phyloP scores from a whole-genome alignment of 2,329 filamentous ascomycete genomes.

The Madurella fahalii region DNA sequence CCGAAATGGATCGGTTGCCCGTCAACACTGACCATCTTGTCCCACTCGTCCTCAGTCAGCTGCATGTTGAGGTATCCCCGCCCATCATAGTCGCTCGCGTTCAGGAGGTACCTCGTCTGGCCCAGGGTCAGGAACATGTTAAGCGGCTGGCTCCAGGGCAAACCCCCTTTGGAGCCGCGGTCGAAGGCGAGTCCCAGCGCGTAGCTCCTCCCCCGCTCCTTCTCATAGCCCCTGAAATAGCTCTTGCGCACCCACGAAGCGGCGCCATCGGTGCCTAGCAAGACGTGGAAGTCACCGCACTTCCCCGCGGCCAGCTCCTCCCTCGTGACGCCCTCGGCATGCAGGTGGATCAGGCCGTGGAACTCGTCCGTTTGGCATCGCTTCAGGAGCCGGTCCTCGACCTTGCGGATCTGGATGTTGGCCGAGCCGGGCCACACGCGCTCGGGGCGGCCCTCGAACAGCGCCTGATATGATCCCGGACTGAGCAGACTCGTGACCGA shows the following conservation, averaged over 20 bases:
- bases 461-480: slow-evolving; percentile 27
- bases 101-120: slow-evolving; percentile 35
- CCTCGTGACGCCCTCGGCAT: slow-evolving; percentile 30
- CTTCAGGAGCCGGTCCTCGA: slow-evolving; percentile 35
- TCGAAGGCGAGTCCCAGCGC: slow-evolving; percentile 35
- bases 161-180: slow-evolving; percentile 26
- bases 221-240: slow-evolving; percentile 34
- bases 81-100: slow-evolving; percentile 34
- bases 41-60: slow-evolving; percentile 35
- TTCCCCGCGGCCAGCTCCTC: slow-evolving; percentile 28
- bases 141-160: slow-evolving; percentile 34
- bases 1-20: slow-evolving; percentile 34
- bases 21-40: slow-evolving; percentile 32
- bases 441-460: slow-evolving; percentile 33
- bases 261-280: slow-evolving; percentile 35
- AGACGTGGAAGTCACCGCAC: slow-evolving; percentile 35
- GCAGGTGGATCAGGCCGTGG: slow-evolving; percentile 30
- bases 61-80: slow-evolving; percentile 37
- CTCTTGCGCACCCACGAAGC: slow-evolving; percentile 34
- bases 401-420: slow-evolving; percentile 38
- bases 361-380: slow-evolving; percentile 33
- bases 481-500: slow-evolving; percentile 32
- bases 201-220: slow-evolving; percentile 33
- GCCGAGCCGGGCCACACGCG: slow-evolving; percentile 35
- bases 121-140: slow-evolving; percentile 36